phyloP scores from a whole-genome alignment of 2,329 filamentous ascomycete genomes.

The Exophiala bonariae region DNA sequence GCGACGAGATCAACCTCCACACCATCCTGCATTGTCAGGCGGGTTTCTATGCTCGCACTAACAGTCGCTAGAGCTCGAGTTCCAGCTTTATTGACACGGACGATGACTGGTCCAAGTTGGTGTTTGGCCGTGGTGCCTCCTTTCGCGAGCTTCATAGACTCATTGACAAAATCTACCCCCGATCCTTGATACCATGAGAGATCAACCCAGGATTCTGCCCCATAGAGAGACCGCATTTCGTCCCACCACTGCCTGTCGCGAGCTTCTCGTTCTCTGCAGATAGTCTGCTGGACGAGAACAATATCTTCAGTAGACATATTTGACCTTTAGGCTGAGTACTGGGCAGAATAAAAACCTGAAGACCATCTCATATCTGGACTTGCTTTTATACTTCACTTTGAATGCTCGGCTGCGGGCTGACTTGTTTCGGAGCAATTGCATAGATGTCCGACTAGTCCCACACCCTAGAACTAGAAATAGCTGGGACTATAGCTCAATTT shows the following conservation, averaged over 20 bases:
- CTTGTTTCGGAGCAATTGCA: too few species aligned
- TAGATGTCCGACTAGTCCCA: too few species aligned
- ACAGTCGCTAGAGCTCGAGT: neutral
- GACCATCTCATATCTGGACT: too few species aligned
- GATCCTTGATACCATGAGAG: conserved; percentile 4
- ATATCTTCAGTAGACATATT: conserved; percentile 3
- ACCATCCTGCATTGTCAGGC: neutral
- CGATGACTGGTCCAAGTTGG: neutral
- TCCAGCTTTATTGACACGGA: neutral
- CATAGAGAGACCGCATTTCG: conserved; percentile 1
- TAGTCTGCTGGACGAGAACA: conserved; percentile 1
- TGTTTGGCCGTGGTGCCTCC: neutral
- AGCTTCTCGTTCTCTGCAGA: conserved; percentile 4
- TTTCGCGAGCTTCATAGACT: neutral
- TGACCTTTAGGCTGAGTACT: too few species aligned
- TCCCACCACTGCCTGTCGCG: conserved; percentile 6
- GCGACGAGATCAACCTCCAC: neutral
- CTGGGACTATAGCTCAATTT: too few species aligned
- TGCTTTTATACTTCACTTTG: too few species aligned
- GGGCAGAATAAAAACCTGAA: too few species aligned
- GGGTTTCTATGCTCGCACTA: neutral
- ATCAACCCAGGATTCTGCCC: conserved; percentile 4
- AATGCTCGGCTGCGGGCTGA: too few species aligned
- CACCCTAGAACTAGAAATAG: too few species aligned
- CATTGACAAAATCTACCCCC: neutral